Evolutionary conservation across 148 eudicot genomes (phyloP).

Genomic region (Amaranthus cruentus): DNA sequence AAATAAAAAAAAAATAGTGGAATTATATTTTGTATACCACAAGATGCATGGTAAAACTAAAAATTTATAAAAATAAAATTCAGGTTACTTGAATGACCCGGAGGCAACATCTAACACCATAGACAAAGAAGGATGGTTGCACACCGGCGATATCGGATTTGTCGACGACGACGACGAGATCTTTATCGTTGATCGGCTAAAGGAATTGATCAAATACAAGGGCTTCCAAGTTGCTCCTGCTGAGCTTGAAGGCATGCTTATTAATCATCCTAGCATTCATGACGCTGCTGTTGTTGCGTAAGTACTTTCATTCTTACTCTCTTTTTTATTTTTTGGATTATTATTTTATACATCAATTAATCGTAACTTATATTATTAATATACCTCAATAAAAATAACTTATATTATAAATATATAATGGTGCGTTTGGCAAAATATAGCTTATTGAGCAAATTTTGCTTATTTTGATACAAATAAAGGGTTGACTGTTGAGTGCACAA

Average conservation of each 20-base stretch:
- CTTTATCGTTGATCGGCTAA: constrained; percentile 78
- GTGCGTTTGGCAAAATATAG: too few species aligned
- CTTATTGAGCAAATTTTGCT: too few species aligned
- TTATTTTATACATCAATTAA: neutral
- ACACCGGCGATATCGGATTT: constrained; percentile 81
- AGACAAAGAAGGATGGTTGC: constrained; percentile 82
- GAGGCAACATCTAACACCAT: constrained; percentile 66
- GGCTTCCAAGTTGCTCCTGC: constrained; percentile 96
- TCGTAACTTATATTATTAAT: neutral
- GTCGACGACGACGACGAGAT: constrained; percentile 78
- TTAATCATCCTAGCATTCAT: constrained; percentile 55
- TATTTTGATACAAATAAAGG: too few species aligned
- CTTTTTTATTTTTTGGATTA: neutral
- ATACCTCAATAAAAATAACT: neutral
- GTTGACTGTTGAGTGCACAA: too few species aligned
- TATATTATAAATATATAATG: neutral
- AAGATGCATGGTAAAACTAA: neutral
- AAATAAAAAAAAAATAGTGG: too few species aligned
- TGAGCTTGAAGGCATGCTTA: constrained; percentile 78
- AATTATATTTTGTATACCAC: too few species aligned
- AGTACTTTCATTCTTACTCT: constrained; percentile 10
- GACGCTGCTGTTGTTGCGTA: constrained; percentile 97
- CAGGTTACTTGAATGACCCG: constrained; percentile 67
- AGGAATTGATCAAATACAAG: constrained; percentile 83
- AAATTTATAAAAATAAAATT: neutral